Evolutionary conservation across 140 eudicot genomes (phyloP).

Genomic region (Flaveria floridana): DNA sequence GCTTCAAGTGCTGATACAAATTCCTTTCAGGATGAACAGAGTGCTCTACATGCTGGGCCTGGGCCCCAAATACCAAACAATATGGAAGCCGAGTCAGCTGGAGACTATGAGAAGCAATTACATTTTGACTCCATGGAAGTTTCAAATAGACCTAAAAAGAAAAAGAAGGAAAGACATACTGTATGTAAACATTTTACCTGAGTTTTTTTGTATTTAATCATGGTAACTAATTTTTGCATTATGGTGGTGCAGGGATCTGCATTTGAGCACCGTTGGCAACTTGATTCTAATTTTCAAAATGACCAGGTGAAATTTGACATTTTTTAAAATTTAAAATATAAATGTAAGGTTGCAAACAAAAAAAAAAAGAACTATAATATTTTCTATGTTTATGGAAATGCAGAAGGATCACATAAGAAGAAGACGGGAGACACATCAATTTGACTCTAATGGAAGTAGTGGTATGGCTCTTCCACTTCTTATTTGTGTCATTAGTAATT

Average conservation of each 20-base stretch:
- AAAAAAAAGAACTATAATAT: neutral
- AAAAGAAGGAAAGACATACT: conserved; percentile 78
- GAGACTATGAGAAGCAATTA: conserved; percentile 67
- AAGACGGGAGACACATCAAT: conserved; percentile 72
- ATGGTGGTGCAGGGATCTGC: conserved; percentile 51
- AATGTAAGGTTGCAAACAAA: neutral
- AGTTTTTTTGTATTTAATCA: conserved; percentile 10
- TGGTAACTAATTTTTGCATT: neutral
- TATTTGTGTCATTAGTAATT: conserved; percentile 1
- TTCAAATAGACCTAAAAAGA: conserved; percentile 76
- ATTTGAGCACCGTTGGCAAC: conserved; percentile 67
- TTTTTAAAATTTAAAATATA: conserved; percentile 2
- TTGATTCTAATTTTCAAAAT: conserved; percentile 58
- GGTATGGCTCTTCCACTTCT: conserved; percentile 50
- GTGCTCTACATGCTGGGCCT: conserved; percentile 63
- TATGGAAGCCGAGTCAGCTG: conserved; percentile 81
- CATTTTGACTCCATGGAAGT: conserved; percentile 67
- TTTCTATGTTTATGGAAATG: conserved; percentile 16
- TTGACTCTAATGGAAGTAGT: conserved; percentile 72
- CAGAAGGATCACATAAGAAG: conserved; percentile 70
- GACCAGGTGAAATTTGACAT: conserved; percentile 57
- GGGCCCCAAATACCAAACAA: conserved; percentile 54
- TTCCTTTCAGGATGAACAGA: conserved; percentile 93
- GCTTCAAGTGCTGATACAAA: conserved; percentile 96
- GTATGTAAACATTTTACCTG: conserved; percentile 35